Evolutionary conservation across 257 asterid species (phyloP).

Genomic region (Scutellaria galericulata): DNA sequence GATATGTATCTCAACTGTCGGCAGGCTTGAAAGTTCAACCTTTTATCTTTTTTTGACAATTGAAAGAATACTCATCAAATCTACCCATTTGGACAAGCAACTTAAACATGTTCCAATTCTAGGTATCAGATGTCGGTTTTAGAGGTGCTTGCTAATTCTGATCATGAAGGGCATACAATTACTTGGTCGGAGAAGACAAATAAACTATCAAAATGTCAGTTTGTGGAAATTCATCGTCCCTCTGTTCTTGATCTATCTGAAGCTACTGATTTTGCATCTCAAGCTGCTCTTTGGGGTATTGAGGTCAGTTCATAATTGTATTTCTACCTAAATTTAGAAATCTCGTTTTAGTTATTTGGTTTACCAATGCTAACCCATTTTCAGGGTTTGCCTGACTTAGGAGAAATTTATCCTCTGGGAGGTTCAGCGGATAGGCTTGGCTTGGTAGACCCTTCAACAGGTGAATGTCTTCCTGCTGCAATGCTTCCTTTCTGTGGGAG

Average conservation of each 20-base stretch:
- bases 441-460: constrained; percentile 81
- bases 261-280: constrained; percentile 81
- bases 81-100: constrained; percentile 26
- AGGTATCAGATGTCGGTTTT: constrained; percentile 84
- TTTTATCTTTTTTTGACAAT: constrained; percentile 24
- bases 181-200: constrained; percentile 56
- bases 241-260: constrained; percentile 79
- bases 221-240: constrained; percentile 86
- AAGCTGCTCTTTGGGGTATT: constrained; percentile 96
- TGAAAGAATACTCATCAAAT: background rate
- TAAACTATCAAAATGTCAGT: constrained; percentile 47
- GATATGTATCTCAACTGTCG: too few species aligned
- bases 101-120: constrained; percentile 37
- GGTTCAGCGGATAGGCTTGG: constrained; percentile 99
- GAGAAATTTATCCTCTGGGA: constrained; percentile 98
- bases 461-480: constrained; percentile 99
- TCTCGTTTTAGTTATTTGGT: constrained; percentile 34
- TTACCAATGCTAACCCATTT: constrained; percentile 47
- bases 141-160: constrained; percentile 77
- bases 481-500: constrained; percentile 99
- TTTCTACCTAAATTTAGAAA: constrained; percentile 17
- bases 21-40: background rate
- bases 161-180: constrained; percentile 49
- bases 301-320: constrained; percentile 65
- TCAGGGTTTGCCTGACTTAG: constrained; percentile 97